Conservation (phyloP, 495 filamentous ascomycete species). For the Usnea hakonensis region DNA sequence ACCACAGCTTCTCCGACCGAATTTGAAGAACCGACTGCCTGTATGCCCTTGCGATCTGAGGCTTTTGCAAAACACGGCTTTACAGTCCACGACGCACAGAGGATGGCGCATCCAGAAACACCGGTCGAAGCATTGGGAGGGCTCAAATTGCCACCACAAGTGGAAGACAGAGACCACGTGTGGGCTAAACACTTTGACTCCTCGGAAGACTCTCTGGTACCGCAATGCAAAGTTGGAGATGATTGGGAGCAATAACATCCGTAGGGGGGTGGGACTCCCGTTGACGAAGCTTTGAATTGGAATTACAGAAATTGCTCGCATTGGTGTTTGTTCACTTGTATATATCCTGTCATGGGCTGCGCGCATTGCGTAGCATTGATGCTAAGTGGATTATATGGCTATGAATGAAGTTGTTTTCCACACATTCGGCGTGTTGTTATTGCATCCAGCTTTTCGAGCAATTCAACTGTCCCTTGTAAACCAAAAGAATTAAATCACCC, state of each 20-base stretch:
- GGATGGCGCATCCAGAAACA: slow-evolving; percentile 23
- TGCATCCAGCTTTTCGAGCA: no score
- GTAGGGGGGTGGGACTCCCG: neutral
- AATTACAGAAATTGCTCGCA: slow-evolving; percentile 4
- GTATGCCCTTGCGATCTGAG: slow-evolving; percentile 16
- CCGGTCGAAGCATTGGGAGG: slow-evolving; percentile 17
- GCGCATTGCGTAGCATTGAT: neutral
- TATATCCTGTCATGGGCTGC: neutral
- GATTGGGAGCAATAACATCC: slow-evolving; percentile 17
- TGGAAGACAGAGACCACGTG: slow-evolving; percentile 11
- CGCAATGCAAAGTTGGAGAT: slow-evolving; percentile 13
- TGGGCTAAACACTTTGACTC: slow-evolving; percentile 18
- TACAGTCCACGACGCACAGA: slow-evolving; percentile 25
- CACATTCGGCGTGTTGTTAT: neutral
- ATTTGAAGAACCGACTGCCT: slow-evolving; percentile 16
- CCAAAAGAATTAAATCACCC: neutral
- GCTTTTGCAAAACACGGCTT: slow-evolving; percentile 24
- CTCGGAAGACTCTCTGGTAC: slow-evolving; percentile 18
- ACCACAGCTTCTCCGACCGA: slow-evolving; percentile 24
- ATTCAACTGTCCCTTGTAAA: no score
- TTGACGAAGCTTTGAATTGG: slow-evolving; percentile 1
- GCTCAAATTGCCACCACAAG: slow-evolving; percentile 16
- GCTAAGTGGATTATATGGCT: neutral
- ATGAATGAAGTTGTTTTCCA: neutral
- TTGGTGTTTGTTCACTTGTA: neutral